Conservation (phyloP, 495 filamentous ascomycete species). For the Aspergillus bridgeri region DNA sequence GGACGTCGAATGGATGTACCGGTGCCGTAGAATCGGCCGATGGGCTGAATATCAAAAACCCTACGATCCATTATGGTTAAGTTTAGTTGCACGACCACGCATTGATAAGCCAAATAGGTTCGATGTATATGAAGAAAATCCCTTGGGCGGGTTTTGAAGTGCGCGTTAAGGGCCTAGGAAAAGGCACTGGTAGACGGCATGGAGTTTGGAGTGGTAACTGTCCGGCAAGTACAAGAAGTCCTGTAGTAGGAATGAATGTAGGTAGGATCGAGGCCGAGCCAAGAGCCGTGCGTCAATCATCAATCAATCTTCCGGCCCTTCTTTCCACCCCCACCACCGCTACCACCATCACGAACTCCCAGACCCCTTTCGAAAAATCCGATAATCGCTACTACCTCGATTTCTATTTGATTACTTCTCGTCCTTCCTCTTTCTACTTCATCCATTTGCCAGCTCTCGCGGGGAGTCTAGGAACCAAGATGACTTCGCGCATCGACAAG, state of each 20-base stretch:
- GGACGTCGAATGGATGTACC: slow-evolving; percentile 65
- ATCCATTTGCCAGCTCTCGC: background rate
- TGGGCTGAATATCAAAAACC: slow-evolving; percentile 60
- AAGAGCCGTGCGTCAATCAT: too few species aligned
- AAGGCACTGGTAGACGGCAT: too few species aligned
- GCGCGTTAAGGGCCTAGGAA: too few species aligned
- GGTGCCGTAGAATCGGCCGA: slow-evolving; percentile 56
- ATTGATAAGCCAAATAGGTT: background rate
- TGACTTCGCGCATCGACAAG: slow-evolving; percentile 68
- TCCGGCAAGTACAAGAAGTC: too few species aligned
- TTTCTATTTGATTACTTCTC: background rate
- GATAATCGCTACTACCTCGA: background rate
- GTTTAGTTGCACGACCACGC: background rate
- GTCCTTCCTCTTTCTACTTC: background rate
- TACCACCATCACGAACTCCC: too few species aligned
- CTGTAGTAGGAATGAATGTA: too few species aligned
- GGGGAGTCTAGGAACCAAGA: slow-evolving; percentile 20
- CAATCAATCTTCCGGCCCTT: too few species aligned
- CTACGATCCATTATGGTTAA: slow-evolving; percentile 29
- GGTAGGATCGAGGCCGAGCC: too few species aligned
- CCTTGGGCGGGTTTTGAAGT: too few species aligned
- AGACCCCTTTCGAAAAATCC: too few species aligned
- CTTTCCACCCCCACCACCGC: background rate
- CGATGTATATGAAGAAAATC: background rate
- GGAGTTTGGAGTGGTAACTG: too few species aligned